Percentiles rank a stretch among this genome's conserved stretches.
Conservation (phyloP, 106 monocot genomes). For the Agapanthus africanus region DNA sequence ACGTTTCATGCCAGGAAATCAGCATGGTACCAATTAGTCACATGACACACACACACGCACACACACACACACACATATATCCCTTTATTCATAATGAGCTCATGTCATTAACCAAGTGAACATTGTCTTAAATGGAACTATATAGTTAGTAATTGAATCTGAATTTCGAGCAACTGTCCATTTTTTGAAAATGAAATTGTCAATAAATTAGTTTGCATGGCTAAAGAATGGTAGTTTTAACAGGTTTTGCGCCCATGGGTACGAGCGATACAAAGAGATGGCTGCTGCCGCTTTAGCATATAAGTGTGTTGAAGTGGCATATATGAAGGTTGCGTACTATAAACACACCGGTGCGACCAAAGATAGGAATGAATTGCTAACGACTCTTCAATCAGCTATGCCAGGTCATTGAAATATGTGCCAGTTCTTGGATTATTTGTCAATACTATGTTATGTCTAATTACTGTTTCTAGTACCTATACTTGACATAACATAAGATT, state of each 20-base stretch:
- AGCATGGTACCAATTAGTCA: background rate
- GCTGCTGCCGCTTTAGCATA: constrained; percentile 86
- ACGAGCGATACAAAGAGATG: constrained; percentile 75
- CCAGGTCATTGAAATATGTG: constrained; percentile 37
- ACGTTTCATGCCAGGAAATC: too few relatives aligned
- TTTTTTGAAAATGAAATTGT: background rate
- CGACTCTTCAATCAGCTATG: constrained; percentile 30
- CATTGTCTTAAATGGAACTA: too few relatives aligned
- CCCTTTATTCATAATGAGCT: background rate
- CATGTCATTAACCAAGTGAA: too few relatives aligned
- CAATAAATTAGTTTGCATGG: background rate
- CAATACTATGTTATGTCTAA: background rate
- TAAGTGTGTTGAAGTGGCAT: constrained; percentile 95
- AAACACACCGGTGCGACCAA: constrained; percentile 62
- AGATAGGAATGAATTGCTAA: constrained; percentile 61
- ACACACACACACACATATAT: background rate
- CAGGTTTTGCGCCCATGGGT: constrained; percentile 84
- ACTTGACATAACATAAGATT: background rate
- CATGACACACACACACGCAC: background rate
- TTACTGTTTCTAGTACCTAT: background rate
- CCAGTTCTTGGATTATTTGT: background rate
- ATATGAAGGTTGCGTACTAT: constrained; percentile 76
- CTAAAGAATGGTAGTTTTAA: constrained; percentile 1
- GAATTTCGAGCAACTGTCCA: too few relatives aligned
- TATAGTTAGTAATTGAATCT: too few relatives aligned